Base-by-base conservation (phyloP, 1,284 basidiomycete species). In the Pterulicium gracile region DNA sequence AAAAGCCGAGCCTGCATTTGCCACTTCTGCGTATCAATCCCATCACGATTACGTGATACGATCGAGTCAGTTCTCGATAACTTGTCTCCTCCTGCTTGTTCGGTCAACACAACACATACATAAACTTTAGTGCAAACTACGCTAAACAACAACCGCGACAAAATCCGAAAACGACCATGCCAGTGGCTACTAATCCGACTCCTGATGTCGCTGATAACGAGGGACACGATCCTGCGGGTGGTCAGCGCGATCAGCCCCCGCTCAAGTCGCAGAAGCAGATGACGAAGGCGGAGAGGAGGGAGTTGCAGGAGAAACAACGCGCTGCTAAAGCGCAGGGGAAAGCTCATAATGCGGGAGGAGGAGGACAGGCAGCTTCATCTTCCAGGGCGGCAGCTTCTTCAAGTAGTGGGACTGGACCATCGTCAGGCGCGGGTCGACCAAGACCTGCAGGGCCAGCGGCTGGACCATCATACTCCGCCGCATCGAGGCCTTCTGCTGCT, bases 251-350 rank as follows among this genome's bases (percentile, higher is more conserved):
- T 10, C 36, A 7, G 19, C 27, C n/a, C n/a, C n/a, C 27, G n/a
- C 27, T 32, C 27, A 32, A 32, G 27, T 7, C 36, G n/a, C 36
- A 39, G 36, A 39, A 39, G 23, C 20, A 12, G 20, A 78, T 79
- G 78, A 79, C 84, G 35, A 89, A 85, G 61, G 83, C 84, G 1
- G 87, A 90, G 59, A 71, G 87, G 34, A 69, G 86, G 55, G 86
- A 85, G 55, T 66, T 85, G 13, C 86, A 89, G 61, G 87, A 89
- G 61, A 71, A 69, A 53, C 86, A 90, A 56, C 73, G 87, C 45
- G 87, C 86, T 14, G 83, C 81, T 17, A 89, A 89, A 60, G 62
- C 66, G 10, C 58, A 65, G 44, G 70, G 70, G 51, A 57, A 64
- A 50, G 58, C 58, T 46, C 51, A 49, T 46, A 56, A 57, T 46